These are phyloP conservation scores for Tuber indicum DNA, from an alignment of 495 filamentous ascomycete species.

Conservation along the genomic window DNA sequence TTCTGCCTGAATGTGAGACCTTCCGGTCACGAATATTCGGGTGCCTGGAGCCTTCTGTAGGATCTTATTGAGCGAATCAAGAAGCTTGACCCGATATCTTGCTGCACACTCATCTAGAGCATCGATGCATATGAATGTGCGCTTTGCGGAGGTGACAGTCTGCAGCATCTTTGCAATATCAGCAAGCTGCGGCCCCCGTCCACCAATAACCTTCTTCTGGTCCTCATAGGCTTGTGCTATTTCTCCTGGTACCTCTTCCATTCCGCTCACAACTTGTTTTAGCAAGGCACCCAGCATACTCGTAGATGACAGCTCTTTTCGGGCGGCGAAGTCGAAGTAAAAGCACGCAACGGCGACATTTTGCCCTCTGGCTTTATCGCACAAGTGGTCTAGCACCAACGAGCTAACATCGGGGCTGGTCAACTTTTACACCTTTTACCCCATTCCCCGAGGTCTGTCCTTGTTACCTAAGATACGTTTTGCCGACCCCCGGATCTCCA, in stretches of 20 bases:
- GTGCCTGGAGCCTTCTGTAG: not conserved
- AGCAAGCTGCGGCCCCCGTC: too few species aligned
- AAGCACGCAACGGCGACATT: too few species aligned
- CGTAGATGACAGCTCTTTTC: not conserved
- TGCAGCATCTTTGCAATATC: too few species aligned
- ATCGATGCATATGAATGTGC: too few species aligned
- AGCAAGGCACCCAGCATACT: not conserved
- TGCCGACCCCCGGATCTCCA: not conserved
- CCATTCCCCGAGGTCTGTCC: not conserved
- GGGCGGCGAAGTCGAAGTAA: not conserved
- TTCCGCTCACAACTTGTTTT: not conserved
- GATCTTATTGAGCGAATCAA: not conserved
- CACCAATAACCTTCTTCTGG: too few species aligned
- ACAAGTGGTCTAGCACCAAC: too few species aligned
- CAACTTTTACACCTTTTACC: not conserved
- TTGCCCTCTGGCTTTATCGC: too few species aligned
- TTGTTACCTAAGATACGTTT: not conserved
- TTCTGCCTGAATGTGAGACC: not conserved
- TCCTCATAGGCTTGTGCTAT: not conserved
- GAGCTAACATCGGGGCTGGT: not conserved
- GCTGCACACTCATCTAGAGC: too few species aligned
- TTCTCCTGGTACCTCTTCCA: not conserved
- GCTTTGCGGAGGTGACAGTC: too few species aligned
- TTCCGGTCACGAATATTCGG: not conserved
- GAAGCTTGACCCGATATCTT: not conserved